Conservation (phyloP, 2,329 filamentous ascomycete species). For the Hymenoscyphus fructigenus region DNA sequence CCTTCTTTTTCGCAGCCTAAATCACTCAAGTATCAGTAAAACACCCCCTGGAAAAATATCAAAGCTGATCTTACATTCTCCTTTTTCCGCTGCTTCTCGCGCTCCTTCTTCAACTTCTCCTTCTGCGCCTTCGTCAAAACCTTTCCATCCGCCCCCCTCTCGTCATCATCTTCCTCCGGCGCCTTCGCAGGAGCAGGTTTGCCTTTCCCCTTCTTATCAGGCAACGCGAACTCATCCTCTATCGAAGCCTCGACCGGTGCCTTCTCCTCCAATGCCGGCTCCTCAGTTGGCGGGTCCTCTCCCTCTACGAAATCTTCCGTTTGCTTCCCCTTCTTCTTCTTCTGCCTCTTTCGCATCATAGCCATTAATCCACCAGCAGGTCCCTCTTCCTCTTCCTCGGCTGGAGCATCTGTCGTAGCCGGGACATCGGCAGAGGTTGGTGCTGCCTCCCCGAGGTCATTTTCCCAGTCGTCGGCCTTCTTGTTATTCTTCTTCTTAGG, state of each 20-base stretch:
- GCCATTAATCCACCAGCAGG: conserved; percentile 67
- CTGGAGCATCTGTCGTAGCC: conserved; percentile 47
- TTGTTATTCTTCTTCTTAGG: conserved; percentile 96
- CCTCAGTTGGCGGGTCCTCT: conserved; percentile 53
- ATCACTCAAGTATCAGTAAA: conserved; percentile 1
- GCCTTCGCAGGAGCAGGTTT: conserved; percentile 48
- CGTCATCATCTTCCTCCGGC: conserved; percentile 46
- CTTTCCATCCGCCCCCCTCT: conserved; percentile 57
- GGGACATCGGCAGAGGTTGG: conserved; percentile 50
- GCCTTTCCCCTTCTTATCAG: conserved; percentile 70
- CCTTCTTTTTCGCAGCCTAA: conserved; percentile 83
- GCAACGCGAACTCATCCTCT: conserved; percentile 82
- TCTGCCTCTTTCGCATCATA: conserved; percentile 78
- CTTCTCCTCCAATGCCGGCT: conserved; percentile 54
- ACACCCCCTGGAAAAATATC: background rate
- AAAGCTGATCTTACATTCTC: conserved; percentile 68
- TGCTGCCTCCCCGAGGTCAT: conserved; percentile 77
- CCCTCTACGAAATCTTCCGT: conserved; percentile 78
- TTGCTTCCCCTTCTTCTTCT: conserved; percentile 61
- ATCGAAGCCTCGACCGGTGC: conserved; percentile 77
- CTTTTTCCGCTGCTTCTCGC: conserved; percentile 98
- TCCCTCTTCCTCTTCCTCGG: conserved; percentile 50
- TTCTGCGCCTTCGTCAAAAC: conserved; percentile 98
- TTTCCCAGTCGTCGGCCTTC: conserved; percentile 91
- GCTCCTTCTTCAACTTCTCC: conserved; percentile 96